Base-by-base conservation (phyloP, 257 asterid species). In the Phtheirospermum japonicum region DNA sequence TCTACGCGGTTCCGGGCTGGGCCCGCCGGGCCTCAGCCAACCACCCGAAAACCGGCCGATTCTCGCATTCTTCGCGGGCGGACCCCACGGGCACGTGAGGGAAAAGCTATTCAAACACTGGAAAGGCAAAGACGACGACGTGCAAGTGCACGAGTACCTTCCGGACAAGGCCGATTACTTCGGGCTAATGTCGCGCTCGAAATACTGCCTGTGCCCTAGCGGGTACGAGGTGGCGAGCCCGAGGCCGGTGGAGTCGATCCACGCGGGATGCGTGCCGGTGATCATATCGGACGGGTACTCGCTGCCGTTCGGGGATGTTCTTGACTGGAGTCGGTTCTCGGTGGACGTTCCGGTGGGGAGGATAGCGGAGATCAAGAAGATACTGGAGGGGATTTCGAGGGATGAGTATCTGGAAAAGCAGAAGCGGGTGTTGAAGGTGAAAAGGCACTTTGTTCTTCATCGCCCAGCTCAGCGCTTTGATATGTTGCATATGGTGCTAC, bases 171-270 rank as follows among this genome's bases (percentile, higher is more conserved):
- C 23, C 7, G 63, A 64, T 26, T 86, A 86, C 68, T 75, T 71
- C 12, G 79, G 70, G 5, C 16, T 54, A 6, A 68, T 83, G 80
- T 67, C 79, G 0, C 63, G 57, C 0, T 46, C 91, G 0, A 76
- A 61, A 10, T 83, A 64, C 58, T 86, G 85, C 67, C 57, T 81
- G 32, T 83, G 88, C 62, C 85, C 91, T 0, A 86, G 95, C 37
- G 95, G 95, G 0, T 81, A 76, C 43, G 91, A 83, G 72, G 95
- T 81, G 7, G 95, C 95, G 0, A 83, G 88, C 33, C 88, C 91
- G 1, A 69, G 91, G 69, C 7, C 75, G 37, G 23, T 75, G 1
- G 89, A 83, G 63, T 57, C 86, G 6, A 70, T 83, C 14, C 72
- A 65, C 7, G 71, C 79, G 2, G 86, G 82, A 7, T 77, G 84